Percentiles rank a stretch among this genome's conserved stretches.
These are phyloP conservation scores for Monilinia aucupariae DNA, from an alignment of 2,329 filamentous ascomycete genomes.

Conservation along the genomic window DNA sequence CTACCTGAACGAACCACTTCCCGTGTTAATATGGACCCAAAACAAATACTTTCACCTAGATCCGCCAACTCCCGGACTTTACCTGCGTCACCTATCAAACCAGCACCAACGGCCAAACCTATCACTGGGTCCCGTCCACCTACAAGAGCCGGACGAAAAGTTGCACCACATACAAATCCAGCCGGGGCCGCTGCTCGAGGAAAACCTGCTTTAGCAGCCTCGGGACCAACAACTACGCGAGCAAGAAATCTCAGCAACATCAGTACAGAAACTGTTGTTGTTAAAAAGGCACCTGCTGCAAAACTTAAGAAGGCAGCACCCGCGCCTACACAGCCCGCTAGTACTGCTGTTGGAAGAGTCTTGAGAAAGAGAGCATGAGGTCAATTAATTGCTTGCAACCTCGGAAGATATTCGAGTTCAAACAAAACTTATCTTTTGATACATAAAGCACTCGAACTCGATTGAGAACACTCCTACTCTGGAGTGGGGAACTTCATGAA, in stretches of 20 bases:
- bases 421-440: not conserved
- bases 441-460: not conserved
- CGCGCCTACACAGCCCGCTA: constrained; percentile 40
- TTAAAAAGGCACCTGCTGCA: constrained; percentile 40
- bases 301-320: constrained; percentile 47
- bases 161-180: constrained; percentile 20
- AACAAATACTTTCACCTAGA: constrained; percentile 71
- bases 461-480: constrained; percentile 1
- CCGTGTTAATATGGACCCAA: constrained; percentile 42
- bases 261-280: constrained; percentile 43
- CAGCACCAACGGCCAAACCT: constrained; percentile 50
- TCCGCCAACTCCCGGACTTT: constrained; percentile 66
- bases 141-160: constrained; percentile 43
- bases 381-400: not conserved
- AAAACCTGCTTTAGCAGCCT: constrained; percentile 34
- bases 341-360: constrained; percentile 35
- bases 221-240: constrained; percentile 43
- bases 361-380: constrained; percentile 30
- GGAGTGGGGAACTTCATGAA: not conserved
- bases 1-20: constrained; percentile 37
- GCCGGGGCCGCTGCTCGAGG: constrained; percentile 24
- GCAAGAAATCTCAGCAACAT: constrained; percentile 58
- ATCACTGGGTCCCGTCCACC: constrained; percentile 50
- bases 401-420: not conserved
- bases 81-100: constrained; percentile 28